phyloP scores from a whole-genome alignment of 371 early-diverging fungal genomes.

The Mortierella sp. region DNA sequence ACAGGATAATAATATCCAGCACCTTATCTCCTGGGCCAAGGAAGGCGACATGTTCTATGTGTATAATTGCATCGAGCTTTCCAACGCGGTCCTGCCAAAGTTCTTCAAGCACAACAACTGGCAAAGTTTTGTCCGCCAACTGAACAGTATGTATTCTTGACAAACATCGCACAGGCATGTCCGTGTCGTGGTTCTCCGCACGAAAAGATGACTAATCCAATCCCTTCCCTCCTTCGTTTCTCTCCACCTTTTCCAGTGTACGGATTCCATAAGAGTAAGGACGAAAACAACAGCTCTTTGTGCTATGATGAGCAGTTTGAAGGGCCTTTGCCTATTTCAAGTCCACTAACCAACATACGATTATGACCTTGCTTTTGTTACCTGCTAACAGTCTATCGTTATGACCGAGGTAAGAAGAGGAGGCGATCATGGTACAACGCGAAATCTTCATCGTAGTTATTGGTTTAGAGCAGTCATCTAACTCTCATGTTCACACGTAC shows the following conservation, averaged over 20 bases:
- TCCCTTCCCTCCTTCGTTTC: not conserved
- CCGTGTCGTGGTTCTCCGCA: no score
- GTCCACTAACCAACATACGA: not conserved
- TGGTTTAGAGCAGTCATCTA: no score
- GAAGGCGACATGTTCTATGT: constrained; percentile 80
- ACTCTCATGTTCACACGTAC: not conserved
- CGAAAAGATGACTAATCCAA: not conserved
- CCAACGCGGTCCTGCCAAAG: constrained; percentile 75
- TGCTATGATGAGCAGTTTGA: not conserved
- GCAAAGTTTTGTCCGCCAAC: constrained; percentile 88
- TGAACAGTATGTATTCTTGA: constrained; percentile 66
- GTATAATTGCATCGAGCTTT: constrained; percentile 75
- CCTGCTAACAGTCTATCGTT: constrained; percentile 33
- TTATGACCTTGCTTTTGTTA: not conserved
- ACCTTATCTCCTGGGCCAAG: constrained; percentile 61
- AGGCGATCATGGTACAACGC: no score
- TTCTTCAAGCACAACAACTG: constrained; percentile 92
- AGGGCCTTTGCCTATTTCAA: not conserved
- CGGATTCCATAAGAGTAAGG: constrained; percentile 57
- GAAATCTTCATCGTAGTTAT: not conserved
- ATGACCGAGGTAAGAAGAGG: constrained; percentile 39
- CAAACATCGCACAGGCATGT: not conserved
- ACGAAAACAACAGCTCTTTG: not conserved
- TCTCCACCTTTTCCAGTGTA: constrained; percentile 35
- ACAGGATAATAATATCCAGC: constrained; percentile 56